phyloP scores from a whole-genome alignment of 2,329 filamentous ascomycete species.

The Coniochaeta ligniaria region DNA sequence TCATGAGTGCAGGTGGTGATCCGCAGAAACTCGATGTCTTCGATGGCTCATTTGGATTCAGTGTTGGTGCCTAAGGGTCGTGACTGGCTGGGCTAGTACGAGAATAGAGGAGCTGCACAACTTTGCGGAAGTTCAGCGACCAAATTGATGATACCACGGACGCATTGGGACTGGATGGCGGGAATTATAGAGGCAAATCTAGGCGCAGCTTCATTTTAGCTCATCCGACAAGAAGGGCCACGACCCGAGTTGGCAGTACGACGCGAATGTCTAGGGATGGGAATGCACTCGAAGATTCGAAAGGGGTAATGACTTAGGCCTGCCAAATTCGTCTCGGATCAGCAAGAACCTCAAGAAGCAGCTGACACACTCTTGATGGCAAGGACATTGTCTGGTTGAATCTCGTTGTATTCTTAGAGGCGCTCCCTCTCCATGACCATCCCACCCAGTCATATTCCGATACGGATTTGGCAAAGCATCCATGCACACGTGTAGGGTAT shows the following conservation, averaged over 20 bases:
- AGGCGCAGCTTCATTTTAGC: neutral
- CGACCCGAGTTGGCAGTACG: neutral
- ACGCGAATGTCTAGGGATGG: too few relatives aligned
- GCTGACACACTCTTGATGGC: too few relatives aligned
- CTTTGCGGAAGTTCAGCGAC: neutral
- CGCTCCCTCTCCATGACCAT: too few relatives aligned
- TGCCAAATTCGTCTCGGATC: too few relatives aligned
- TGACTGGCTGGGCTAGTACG: neutral
- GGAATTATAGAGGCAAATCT: neutral
- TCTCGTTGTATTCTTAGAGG: too few relatives aligned
- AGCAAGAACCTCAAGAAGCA: too few relatives aligned
- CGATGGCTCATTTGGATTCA: conserved; percentile 53
- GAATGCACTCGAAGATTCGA: too few relatives aligned
- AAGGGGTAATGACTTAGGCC: too few relatives aligned
- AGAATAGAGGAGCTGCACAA: neutral
- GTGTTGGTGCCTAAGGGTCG: conserved; percentile 31
- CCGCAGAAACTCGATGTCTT: conserved; percentile 45
- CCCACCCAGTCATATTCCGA: too few relatives aligned
- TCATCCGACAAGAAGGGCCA: neutral
- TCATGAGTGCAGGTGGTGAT: conserved; percentile 39
- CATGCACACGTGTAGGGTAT: too few relatives aligned
- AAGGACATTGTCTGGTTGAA: too few relatives aligned
- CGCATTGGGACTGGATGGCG: neutral
- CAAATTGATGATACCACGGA: conserved; percentile 1
- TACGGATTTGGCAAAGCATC: too few relatives aligned